Evolutionary conservation across 1,284 basidiomycete species (phyloP), one percentile per base, ranked within the genome.

Genomic region (Schizopora paradoxa): DNA sequence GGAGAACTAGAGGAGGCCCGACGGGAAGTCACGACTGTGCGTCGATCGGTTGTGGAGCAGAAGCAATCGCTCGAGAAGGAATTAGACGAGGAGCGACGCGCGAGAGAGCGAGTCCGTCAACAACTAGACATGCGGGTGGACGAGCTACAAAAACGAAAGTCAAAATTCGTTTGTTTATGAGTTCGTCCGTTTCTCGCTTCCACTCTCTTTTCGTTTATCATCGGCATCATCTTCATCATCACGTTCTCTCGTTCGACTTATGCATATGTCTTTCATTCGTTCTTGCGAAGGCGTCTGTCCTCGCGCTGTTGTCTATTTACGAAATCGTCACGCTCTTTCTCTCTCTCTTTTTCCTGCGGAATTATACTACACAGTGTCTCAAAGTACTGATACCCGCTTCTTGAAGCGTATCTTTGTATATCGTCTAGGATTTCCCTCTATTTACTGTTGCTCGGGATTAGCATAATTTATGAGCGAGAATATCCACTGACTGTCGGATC

Each of bases 61-160:
- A 91, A 91, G 63, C 85, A 88, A 58, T 82, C 83, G 32, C 71
- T 90, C 32, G 87, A 92, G 61, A 76, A 79, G 49, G 76, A 79
- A 43, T 68, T 91, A 31, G 84, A 87, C 56, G 87, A 91, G 61
- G 89, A 93, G 64, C 79, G 86, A 44, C 76, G 74, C 58, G 82
- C 82, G 11, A 91, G 90, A 66, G 87, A 91, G 61, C 79, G 86
- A 25, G 85, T 80, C 34, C 81, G 86, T 43, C 79, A 82, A 46
- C 88, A 91, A 62, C 76, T 93, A 19, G 89, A 91, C 61, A 73
- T 76, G 29, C 79, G 91, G 53, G 85, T 91, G 82, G 86, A 89
- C 47, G 89, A 91, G 57, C 67, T 91, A 45, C 72, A 77, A 61
- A 77, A 77, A 65, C 82, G 85, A 52, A 90, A 88, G 68, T 89